These are phyloP conservation scores for Lumnitzera racemosa DNA, from an alignment of 345 rosid genomes.

Conservation along the genomic window DNA sequence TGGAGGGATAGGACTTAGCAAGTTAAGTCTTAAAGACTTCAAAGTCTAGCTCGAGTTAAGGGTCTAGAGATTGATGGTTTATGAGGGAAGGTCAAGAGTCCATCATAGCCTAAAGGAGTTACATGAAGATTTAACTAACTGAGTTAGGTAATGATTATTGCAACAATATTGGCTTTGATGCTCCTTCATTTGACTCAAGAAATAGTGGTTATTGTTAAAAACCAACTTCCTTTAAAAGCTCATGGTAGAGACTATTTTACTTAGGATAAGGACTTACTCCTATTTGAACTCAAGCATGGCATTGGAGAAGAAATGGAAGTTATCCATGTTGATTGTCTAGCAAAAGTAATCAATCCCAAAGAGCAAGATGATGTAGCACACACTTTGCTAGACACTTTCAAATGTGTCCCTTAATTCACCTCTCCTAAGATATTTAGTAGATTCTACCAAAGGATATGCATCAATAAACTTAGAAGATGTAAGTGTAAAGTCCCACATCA, in stretches of 20 bases:
- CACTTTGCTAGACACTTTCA: conserved; percentile 72
- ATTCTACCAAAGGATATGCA: conserved; percentile 39
- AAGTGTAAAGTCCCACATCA: too few relatives aligned
- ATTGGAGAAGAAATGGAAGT: conserved; percentile 84
- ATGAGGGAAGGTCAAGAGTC: too few relatives aligned
- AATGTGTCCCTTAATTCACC: conserved; percentile 88
- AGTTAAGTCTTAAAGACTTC: too few relatives aligned
- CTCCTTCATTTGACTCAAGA: conserved; percentile 76
- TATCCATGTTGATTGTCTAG: conserved; percentile 77
- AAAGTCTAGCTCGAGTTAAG: too few relatives aligned
- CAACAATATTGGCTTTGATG: conserved; percentile 72
- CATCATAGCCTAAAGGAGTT: too few relatives aligned
- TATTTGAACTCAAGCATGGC: conserved; percentile 87
- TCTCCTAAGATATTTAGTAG: conserved; percentile 65
- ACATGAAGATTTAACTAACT: conserved; percentile 17
- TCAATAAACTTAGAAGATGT: too few relatives aligned
- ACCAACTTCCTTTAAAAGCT: conserved; percentile 81
- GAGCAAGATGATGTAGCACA: conserved; percentile 88
- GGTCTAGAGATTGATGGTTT: too few relatives aligned
- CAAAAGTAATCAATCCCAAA: conserved; percentile 45
- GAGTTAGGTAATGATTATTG: conserved; percentile 74
- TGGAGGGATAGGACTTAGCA: too few relatives aligned
- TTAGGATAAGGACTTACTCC: conserved; percentile 95
- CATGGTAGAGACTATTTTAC: conserved; percentile 50
- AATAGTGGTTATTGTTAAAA: conserved; percentile 79